phyloP scores from a whole-genome alignment of 306 rosid species.

The Cotoneaster glaucophyllus region DNA sequence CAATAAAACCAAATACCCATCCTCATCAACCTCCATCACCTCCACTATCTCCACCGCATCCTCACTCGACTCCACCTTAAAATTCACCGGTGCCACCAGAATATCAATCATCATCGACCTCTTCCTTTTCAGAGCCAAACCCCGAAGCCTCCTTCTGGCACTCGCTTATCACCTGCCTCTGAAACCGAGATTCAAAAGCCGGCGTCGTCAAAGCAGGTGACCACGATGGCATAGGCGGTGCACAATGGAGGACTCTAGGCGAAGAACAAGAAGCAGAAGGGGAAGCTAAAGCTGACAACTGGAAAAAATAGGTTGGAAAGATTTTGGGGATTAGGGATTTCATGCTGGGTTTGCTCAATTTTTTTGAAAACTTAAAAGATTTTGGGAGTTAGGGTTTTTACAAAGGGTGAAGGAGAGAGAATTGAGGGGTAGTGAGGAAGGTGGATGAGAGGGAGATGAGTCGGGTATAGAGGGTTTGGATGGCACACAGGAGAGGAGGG shows the following conservation, averaged over 20 bases:
- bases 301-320: neutral
- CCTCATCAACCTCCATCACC: conserved; percentile 39
- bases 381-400: too few relatives aligned
- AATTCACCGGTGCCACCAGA: conserved; percentile 13
- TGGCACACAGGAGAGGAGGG: too few relatives aligned
- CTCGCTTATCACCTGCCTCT: neutral
- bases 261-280: conserved; percentile 23
- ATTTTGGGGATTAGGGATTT: too few relatives aligned
- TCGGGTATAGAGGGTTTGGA: too few relatives aligned
- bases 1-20: conserved; percentile 42
- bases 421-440: too few relatives aligned
- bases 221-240: conserved; percentile 2
- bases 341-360: too few relatives aligned
- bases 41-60: conserved; percentile 23
- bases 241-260: conserved; percentile 23
- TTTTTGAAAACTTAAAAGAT: too few relatives aligned
- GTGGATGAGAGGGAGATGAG: too few relatives aligned
- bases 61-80: conserved; percentile 15
- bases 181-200: neutral
- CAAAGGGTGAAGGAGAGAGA: too few relatives aligned
- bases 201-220: neutral
- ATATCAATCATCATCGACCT: conserved; percentile 36
- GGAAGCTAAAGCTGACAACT: conserved; percentile 6
- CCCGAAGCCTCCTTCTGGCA: conserved; percentile 3
- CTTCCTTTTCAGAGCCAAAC: conserved; percentile 32